Conservation (phyloP, 176 grass and related monocot species). For the Miscanthus lutarioriparius region DNA sequence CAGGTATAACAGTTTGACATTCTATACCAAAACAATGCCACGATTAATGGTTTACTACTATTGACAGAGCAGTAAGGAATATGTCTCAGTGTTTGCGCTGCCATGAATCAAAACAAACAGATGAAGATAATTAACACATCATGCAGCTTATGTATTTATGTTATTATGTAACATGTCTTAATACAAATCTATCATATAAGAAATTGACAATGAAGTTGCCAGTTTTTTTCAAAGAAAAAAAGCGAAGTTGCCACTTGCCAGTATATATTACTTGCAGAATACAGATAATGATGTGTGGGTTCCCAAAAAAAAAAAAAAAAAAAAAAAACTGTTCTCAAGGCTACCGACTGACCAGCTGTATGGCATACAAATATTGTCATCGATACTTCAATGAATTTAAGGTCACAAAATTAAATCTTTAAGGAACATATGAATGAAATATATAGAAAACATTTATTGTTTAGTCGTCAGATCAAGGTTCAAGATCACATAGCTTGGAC, state of each 20-base stretch:
- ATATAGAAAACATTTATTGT: not conserved
- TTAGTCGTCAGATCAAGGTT: not conserved
- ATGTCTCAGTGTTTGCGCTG: not conserved
- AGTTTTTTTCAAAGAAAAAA: not conserved
- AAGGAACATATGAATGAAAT: not conserved
- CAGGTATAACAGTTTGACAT: not conserved
- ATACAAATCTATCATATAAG: not conserved
- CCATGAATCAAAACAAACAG: conserved; percentile 10
- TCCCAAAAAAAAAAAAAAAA: not conserved
- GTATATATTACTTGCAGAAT: conserved; percentile 1
- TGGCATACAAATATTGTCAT: not conserved
- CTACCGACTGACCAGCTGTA: not conserved
- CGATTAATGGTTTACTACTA: not conserved
- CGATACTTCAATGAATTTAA: not conserved
- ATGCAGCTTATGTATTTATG: not conserved
- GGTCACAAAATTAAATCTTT: not conserved
- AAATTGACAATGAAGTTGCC: not conserved
- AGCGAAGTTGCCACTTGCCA: not conserved
- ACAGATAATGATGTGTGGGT: not conserved
- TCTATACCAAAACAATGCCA: not conserved
- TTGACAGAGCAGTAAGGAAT: not conserved
- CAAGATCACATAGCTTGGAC: not conserved
- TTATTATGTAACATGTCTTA: no score
- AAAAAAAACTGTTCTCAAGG: not conserved
- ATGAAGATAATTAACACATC: not conserved